Evolutionary conservation across 768 basidiomycete species (phyloP).

Genomic region (Leccinum aurantiacum): DNA sequence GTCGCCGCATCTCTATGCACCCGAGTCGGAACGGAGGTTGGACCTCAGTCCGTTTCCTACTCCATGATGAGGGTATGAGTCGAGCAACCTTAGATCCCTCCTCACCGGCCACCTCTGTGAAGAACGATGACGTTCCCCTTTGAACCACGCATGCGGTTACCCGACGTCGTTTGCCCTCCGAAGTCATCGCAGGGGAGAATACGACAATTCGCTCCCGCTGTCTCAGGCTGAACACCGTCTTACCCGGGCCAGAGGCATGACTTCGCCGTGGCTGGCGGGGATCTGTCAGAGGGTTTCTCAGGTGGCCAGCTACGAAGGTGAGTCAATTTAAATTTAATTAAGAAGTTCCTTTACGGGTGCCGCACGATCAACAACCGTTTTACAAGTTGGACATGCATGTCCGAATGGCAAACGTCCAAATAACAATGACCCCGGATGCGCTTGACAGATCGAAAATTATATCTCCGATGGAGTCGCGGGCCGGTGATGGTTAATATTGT

Average conservation of each 20-base stretch:
- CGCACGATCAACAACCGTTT: neutral
- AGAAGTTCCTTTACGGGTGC: neutral
- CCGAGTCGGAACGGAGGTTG: neutral
- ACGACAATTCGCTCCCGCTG: neutral
- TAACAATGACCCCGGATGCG: neutral
- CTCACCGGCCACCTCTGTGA: neutral
- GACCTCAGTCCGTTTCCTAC: neutral
- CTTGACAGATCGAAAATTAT: neutral
- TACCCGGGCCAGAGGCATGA: neutral
- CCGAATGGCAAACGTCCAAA: neutral
- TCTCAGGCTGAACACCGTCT: neutral
- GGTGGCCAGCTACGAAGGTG: neutral
- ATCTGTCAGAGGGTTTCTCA: neutral
- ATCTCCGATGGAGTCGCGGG: neutral
- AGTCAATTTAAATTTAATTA: neutral
- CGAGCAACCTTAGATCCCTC: neutral
- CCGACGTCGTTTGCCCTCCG: neutral
- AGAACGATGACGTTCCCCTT: neutral
- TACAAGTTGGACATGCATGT: neutral
- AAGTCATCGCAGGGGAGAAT: neutral
- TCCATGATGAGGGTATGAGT: neutral
- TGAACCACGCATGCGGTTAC: neutral
- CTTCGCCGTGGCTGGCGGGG: neutral
- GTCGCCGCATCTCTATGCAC: neutral
- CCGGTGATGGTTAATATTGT: neutral